These are phyloP conservation scores for Tolypocladium endophyticum DNA, from an alignment of 2,329 filamentous ascomycete genomes.

Conservation along the genomic window DNA sequence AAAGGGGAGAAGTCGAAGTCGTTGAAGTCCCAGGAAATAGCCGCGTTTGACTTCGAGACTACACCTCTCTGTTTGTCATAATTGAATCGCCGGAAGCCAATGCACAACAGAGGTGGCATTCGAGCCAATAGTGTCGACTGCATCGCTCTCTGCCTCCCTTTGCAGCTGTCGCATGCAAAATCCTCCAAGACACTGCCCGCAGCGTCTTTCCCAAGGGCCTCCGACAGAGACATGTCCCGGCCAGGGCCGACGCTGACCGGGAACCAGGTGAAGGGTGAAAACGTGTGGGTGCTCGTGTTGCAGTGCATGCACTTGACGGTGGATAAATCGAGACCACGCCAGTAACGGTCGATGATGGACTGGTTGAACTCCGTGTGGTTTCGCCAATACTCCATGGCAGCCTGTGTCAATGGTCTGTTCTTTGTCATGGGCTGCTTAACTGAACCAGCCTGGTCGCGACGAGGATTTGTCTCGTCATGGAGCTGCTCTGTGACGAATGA, in stretches of 20 bases:
- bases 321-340: conserved; percentile 65
- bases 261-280: conserved; percentile 43
- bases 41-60: conserved; percentile 56
- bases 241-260: conserved; percentile 26
- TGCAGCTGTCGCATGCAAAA: conserved; percentile 68
- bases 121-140: conserved; percentile 67
- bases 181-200: conserved; percentile 56
- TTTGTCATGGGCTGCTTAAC: conserved; percentile 20
- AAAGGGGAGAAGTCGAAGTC: conserved; percentile 46
- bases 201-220: conserved; percentile 62
- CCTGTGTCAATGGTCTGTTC: conserved; percentile 30
- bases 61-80: conserved; percentile 17
- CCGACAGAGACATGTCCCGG: conserved; percentile 31
- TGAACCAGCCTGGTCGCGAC: conserved; percentile 29
- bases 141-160: conserved; percentile 53
- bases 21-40: conserved; percentile 67
- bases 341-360: conserved; percentile 71
- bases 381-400: conserved; percentile 65
- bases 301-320: conserved; percentile 57
- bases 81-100: conserved; percentile 58
- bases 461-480: conserved; percentile 72
- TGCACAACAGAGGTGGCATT: conserved; percentile 67
- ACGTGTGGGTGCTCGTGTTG: conserved; percentile 36
- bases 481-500: conserved; percentile 72
- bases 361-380: conserved; percentile 58